Conservation (phyloP, 192 early-diverging fungal genomes). For the Dispira simplex region DNA sequence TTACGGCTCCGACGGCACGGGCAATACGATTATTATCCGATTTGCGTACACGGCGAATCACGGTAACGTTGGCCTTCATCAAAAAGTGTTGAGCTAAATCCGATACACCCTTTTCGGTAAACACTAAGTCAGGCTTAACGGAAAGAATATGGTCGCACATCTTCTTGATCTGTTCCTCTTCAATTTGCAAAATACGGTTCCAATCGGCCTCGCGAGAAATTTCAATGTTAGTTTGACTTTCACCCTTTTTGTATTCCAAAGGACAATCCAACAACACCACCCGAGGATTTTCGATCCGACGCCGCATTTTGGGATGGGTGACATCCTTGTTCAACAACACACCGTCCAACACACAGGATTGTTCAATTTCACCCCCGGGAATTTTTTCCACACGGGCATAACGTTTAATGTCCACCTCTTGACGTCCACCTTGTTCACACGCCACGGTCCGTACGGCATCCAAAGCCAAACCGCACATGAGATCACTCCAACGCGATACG, state of each 20-base stretch:
- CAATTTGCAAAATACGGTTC: slow-evolving; percentile 91
- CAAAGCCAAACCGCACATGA: slow-evolving; percentile 95
- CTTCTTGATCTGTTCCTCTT: slow-evolving; percentile 96
- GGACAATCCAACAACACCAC: slow-evolving; percentile 96
- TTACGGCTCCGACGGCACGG: slow-evolving; percentile 90
- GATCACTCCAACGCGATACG: slow-evolving; percentile 84
- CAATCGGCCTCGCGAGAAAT: slow-evolving; percentile 95
- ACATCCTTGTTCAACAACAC: slow-evolving; percentile 99
- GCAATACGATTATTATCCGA: slow-evolving; percentile 99
- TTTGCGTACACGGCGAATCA: slow-evolving; percentile 94
- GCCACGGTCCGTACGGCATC: slow-evolving; percentile 89
- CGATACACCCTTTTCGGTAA: slow-evolving; percentile 98
- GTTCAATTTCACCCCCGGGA: slow-evolving; percentile 96
- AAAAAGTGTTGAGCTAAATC: slow-evolving; percentile 98
- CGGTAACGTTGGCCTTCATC: slow-evolving; percentile 94
- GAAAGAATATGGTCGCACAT: slow-evolving; percentile 94
- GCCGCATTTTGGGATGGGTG: slow-evolving; percentile 94
- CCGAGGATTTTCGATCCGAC: slow-evolving; percentile 90
- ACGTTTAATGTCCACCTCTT: slow-evolving; percentile 95
- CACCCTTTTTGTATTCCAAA: slow-evolving; percentile 99
- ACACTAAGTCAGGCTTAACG: slow-evolving; percentile 93
- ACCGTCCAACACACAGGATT: slow-evolving; percentile 88
- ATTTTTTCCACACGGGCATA: slow-evolving; percentile 98
- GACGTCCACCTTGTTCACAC: slow-evolving; percentile 48
- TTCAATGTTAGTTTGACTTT: slow-evolving; percentile 98